Percentiles rank a stretch among this genome's conserved stretches.
These are phyloP conservation scores for Sporothrix protearum DNA, from an alignment of 2,329 filamentous ascomycete species.

Conservation along the genomic window DNA sequence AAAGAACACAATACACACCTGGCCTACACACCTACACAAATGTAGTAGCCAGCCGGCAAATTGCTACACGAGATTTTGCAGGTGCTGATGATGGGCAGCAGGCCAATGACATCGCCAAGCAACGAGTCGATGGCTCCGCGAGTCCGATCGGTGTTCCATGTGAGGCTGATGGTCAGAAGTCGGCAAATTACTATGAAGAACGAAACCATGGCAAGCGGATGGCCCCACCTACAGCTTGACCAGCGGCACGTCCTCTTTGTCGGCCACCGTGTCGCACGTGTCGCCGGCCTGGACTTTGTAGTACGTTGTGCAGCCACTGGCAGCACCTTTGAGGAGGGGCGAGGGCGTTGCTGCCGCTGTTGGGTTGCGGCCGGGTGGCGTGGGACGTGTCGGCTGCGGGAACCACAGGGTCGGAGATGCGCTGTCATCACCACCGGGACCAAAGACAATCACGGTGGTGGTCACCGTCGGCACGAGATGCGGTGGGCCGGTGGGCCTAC, in stretches of 20 bases:
- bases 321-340: neutral
- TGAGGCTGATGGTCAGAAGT: neutral
- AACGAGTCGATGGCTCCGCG: neutral
- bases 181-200: neutral
- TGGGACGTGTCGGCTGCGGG: neutral
- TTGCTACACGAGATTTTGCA: neutral
- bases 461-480: neutral
- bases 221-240: conserved; percentile 6
- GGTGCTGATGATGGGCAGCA: neutral
- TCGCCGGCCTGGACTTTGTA: conserved; percentile 11
- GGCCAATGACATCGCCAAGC: neutral
- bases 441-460: neutral
- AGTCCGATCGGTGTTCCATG: neutral
- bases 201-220: neutral
- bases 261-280: conserved; percentile 9
- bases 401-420: neutral
- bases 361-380: neutral
- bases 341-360: neutral
- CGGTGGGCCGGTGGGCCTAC: neutral
- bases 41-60: conserved; percentile 12
- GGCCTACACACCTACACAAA: neutral
- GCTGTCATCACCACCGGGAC: neutral
- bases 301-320: neutral
- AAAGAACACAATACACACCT: too few relatives aligned
- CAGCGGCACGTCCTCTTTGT: neutral